Evolutionary conservation across 768 basidiomycete species (phyloP).

Genomic region (Trametes punicea): DNA sequence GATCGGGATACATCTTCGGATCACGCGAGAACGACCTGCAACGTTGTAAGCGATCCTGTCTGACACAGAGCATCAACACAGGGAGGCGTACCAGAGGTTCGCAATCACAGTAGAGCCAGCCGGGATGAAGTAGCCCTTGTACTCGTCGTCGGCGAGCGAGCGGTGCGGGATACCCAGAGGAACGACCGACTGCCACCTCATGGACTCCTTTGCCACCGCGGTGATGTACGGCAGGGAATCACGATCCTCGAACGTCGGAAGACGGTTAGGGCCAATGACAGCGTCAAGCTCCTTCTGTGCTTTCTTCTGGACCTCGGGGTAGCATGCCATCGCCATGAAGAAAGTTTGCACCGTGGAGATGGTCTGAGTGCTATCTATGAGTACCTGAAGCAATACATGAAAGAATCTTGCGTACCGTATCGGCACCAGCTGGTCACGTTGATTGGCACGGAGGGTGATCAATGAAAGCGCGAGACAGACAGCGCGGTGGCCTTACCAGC

Average conservation of each 20-base stretch:
- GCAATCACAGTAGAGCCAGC: constrained; percentile 10
- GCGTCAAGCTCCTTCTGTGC: constrained; percentile 20
- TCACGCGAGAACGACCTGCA: constrained; percentile 16
- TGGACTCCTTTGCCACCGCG: constrained; percentile 25
- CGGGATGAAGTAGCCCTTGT: constrained; percentile 19
- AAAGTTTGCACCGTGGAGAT: constrained; percentile 22
- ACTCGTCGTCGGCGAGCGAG: constrained; percentile 17
- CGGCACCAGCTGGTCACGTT: constrained; percentile 18
- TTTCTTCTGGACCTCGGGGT: constrained; percentile 20
- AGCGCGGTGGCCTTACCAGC: constrained; percentile 13
- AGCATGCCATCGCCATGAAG: constrained; percentile 18
- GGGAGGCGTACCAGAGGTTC: constrained; percentile 9
- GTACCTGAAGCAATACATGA: background rate
- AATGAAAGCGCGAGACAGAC: too few relatives aligned
- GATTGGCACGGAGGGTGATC: background rate
- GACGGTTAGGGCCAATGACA: constrained; percentile 21
- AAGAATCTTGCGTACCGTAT: constrained; percentile 11
- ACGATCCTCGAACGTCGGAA: constrained; percentile 25
- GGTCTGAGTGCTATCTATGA: constrained; percentile 9
- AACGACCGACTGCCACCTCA: constrained; percentile 28
- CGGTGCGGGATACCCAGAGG: constrained; percentile 11
- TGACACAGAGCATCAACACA: too few relatives aligned
- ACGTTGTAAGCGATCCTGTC: background rate
- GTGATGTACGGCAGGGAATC: constrained; percentile 28
- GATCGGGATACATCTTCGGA: constrained; percentile 8